Conservation (phyloP, 495 filamentous ascomycete genomes). For the Antarctomyces pellizariae region DNA sequence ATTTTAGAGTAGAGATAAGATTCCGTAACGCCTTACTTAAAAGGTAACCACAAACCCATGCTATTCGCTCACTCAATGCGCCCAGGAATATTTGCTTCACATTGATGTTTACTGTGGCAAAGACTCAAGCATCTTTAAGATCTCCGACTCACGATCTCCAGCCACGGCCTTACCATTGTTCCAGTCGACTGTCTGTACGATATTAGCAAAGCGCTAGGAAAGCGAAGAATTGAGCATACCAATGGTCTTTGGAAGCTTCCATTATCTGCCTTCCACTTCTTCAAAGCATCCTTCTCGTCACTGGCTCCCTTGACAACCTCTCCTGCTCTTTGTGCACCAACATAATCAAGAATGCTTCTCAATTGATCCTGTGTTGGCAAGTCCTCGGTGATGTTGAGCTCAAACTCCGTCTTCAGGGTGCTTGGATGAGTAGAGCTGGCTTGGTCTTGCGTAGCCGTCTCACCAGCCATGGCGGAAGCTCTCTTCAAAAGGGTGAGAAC, state of each 20-base stretch:
- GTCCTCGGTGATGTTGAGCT: conserved; percentile 64
- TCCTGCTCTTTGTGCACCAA: conserved; percentile 28
- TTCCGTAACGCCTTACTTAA: too few relatives aligned
- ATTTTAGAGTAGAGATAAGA: too few relatives aligned
- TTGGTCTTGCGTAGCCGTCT: conserved; percentile 39
- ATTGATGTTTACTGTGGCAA: conserved; percentile 22
- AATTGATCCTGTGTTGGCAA: conserved; percentile 69
- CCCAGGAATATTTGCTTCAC: conserved; percentile 1
- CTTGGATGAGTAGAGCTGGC: conserved; percentile 27
- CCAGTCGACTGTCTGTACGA: conserved; percentile 66
- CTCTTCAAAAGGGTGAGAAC: conserved; percentile 54
- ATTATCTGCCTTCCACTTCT: conserved; percentile 33
- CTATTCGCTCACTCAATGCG: too few relatives aligned
- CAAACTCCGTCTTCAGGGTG: conserved; percentile 37
- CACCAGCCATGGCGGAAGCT: conserved; percentile 34
- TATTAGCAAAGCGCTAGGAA: conserved; percentile 3
- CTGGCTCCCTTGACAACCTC: conserved; percentile 48
- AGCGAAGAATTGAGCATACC: conserved; percentile 20
- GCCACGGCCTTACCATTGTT: conserved; percentile 59
- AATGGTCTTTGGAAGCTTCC: conserved; percentile 50
- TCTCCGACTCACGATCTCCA: conserved; percentile 62
- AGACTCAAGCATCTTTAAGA: conserved; percentile 50
- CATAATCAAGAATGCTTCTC: conserved; percentile 67
- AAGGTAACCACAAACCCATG: too few relatives aligned
- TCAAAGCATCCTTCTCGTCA: conserved; percentile 50